Evolutionary conservation across 345 rosid species (phyloP).

Genomic region (Pistacia integerrima): DNA sequence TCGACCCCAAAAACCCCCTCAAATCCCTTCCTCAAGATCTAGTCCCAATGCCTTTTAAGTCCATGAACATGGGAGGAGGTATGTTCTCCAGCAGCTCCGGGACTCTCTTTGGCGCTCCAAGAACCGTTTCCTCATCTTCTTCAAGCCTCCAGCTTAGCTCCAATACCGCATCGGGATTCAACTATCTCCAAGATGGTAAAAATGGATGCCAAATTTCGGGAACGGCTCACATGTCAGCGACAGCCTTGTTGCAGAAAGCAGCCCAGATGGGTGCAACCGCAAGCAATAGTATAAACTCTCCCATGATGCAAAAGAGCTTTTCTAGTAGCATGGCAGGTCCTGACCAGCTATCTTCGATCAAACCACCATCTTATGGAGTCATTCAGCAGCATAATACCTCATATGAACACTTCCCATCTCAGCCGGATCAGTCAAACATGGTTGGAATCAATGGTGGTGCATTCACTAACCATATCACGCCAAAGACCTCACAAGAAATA

Average conservation of each 20-base stretch:
- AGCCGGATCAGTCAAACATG: constrained; percentile 35
- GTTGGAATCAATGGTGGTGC: constrained; percentile 37
- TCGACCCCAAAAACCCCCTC: constrained; percentile 53
- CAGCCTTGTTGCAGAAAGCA: constrained; percentile 65
- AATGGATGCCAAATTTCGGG: constrained; percentile 37
- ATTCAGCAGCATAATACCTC: constrained; percentile 33
- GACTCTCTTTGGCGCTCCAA: constrained; percentile 45
- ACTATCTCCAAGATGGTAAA: constrained; percentile 50
- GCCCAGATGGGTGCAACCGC: constrained; percentile 78
- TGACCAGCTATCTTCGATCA: constrained; percentile 39
- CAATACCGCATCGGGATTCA: constrained; percentile 42
- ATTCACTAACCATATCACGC: constrained; percentile 27
- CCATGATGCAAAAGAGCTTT: constrained; percentile 72
- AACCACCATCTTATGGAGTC: constrained; percentile 24
- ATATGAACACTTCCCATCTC: constrained; percentile 29
- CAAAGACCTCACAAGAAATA: constrained; percentile 36
- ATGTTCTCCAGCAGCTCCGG: constrained; percentile 62
- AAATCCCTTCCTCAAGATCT: constrained; percentile 55
- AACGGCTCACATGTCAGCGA: constrained; percentile 65
- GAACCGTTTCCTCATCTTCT: constrained; percentile 45
- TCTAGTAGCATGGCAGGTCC: constrained; percentile 44
- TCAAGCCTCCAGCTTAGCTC: constrained; percentile 66
- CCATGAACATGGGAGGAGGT: constrained; percentile 47
- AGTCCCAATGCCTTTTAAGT: constrained; percentile 52
- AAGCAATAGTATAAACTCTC: constrained; percentile 61